These are phyloP conservation scores for Vicia faba DNA, from an alignment of 306 rosid species.

Conservation along the genomic window DNA sequence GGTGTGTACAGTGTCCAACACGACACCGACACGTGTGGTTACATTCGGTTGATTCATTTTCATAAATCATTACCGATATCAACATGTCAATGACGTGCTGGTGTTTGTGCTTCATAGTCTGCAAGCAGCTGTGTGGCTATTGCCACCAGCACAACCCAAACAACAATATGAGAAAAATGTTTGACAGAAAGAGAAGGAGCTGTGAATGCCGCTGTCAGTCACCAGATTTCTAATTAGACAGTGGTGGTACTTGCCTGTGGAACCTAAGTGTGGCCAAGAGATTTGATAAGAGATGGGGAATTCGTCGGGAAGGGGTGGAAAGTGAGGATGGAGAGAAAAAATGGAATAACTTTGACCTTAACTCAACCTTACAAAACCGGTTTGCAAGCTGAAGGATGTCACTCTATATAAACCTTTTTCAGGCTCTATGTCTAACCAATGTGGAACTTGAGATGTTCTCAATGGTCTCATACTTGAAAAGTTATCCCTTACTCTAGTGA, in stretches of 20 bases:
- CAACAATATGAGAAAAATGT: background rate
- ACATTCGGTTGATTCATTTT: too few species aligned
- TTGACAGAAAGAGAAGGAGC: conserved; percentile 1
- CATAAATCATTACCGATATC: too few species aligned
- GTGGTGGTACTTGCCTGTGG: background rate
- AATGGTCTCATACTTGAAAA: too few species aligned
- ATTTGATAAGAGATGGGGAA: background rate
- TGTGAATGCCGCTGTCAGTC: background rate
- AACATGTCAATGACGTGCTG: too few species aligned
- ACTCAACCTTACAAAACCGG: too few species aligned
- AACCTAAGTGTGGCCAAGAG: background rate
- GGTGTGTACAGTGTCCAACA: too few species aligned
- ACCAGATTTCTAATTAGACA: background rate
- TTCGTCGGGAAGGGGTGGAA: background rate
- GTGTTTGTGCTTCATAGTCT: too few species aligned
- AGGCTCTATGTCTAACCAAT: too few species aligned
- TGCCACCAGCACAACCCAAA: background rate
- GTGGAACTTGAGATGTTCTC: too few species aligned
- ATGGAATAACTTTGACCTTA: background rate
- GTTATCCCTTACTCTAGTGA: background rate
- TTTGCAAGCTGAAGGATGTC: too few species aligned
- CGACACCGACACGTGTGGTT: too few species aligned
- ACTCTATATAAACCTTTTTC: background rate
- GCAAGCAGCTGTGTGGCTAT: too few species aligned
- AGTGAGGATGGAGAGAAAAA: conserved; percentile 2